Evolutionary conservation across 805 yeast species (phyloP), one percentile per base, ranked within the genome.

Genomic region (Diddensiella transvaalensis): DNA sequence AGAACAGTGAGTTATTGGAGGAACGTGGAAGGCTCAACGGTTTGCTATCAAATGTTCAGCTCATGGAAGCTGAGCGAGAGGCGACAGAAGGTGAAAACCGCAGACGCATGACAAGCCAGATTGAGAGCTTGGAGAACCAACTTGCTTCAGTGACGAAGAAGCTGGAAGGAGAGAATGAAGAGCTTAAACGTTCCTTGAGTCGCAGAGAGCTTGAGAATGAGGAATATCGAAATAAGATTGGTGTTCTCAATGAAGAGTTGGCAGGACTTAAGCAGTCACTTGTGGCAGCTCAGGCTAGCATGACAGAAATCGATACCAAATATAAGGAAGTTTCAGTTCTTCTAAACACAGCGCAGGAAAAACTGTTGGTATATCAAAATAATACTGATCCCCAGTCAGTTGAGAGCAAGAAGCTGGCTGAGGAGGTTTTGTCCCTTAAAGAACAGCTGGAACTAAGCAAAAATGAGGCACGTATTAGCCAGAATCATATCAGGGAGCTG

Each of bases 21-120:
- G 96, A 88, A 59, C 80, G 78, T 56, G 64, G 74, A 3, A 74
- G 78, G 45, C 67, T 87, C 36, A 81, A 76, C 55, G 73, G 77
- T 2, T 69, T 82, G 49, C 73, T 85, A 6, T 63, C 76, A 4
- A 83, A 76, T 56, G 66, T 87, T 40, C 91, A 86, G 63, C 59
- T 79, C 1, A 60, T 79, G 35, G 79, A 80, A 48, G 72, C 72
- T 45, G 90, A 86, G 60, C 73, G 89, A 46, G 85, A 83, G 44
- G 55, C 65, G 1, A 68, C 78, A 3, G 71, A 76, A 41, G 60
- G 67, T 18, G 82, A 79, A 33, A 60, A 82, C 3, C 72, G 80
- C 18, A 64, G 70, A 11, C 69, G 83, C 37, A 71, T 80, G 44
- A 59, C 73, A 5, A 64, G 69, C 21, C 80, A 79, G 42, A 66